Evolutionary conservation across 2,329 filamentous ascomycete genomes (phyloP), one percentile per base, ranked within the genome.

Genomic region (Penicillium hordei): DNA sequence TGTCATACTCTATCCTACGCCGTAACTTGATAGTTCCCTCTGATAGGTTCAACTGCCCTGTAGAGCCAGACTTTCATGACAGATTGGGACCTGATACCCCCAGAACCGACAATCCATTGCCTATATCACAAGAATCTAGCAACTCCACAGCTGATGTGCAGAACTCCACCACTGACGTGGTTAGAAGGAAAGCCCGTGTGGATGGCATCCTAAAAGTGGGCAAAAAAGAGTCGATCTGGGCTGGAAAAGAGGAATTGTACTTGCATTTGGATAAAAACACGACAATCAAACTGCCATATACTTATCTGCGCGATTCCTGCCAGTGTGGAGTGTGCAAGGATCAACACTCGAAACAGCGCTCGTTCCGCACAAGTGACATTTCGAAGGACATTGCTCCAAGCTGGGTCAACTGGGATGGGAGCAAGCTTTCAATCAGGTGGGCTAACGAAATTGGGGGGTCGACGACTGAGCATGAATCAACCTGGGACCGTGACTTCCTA

Each of bases 341-440:
- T 60, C 75, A 76, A 1, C 77, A 82, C n/a, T 86, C 85, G 1
- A 84, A 83, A 44, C 84, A 87, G 60, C 84, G 86, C 69, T 82
- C 74, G 38, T 90, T 90, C 72, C 82, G 83, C 54, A 87, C 86
- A 1, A 78, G 79, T 21, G 86, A 91, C 51, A 86, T 91, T 42
- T 84, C 86, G 0, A 31, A 64, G 9, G 60, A 78, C 33, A 82
- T 87, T 46, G 50, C 63, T 15, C 72, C 77, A 5, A 66, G 71
- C 36, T 58, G 72, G 25, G 59, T 80, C 34, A 60, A 72, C 33
- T 67, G 73, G 52, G 65, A 77, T 21, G 68, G 72, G 17, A 65
- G 75, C 0, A 74, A 76, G 1, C 73, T 91, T 13, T 75, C 79
- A 21, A 73, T 93, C 8, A 69, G 76, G n/a, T 94, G 90, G 86